Conservation (phyloP, 2,329 filamentous ascomycete species). For the Colletotrichum acutatum region DNA sequence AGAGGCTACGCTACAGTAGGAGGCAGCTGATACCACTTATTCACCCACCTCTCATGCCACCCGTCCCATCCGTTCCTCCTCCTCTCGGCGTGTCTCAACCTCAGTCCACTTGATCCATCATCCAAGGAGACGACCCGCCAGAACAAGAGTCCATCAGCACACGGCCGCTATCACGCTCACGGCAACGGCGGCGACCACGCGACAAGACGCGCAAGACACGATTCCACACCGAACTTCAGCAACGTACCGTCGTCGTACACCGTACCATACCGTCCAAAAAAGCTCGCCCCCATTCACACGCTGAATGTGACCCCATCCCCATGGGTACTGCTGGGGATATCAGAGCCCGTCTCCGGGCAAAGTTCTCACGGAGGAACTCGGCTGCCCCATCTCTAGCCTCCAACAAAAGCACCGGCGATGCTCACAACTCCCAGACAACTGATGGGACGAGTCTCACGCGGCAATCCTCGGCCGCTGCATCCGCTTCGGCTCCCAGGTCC, state of each 20-base stretch:
- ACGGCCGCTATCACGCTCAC: background rate
- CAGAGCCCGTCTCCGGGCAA: conserved; percentile 58
- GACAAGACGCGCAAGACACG: conserved; percentile 3
- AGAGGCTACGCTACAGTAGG: too few species aligned
- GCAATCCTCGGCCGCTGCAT: conserved; percentile 35
- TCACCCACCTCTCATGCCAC: conserved; percentile 12
- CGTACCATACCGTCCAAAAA: background rate
- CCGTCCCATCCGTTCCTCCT: background rate
- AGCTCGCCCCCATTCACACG: background rate
- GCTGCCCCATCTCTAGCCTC: conserved; percentile 49
- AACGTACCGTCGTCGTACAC: background rate
- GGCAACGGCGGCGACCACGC: background rate
- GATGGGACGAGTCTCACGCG: conserved; percentile 35
- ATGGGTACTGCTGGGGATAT: conserved; percentile 50
- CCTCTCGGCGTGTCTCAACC: conserved; percentile 12
- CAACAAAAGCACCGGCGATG: conserved; percentile 39
- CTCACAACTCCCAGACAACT: conserved; percentile 42
- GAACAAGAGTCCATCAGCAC: background rate
- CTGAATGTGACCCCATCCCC: conserved; percentile 1
- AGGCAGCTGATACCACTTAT: conserved; percentile 5
- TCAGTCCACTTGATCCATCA: conserved; percentile 8
- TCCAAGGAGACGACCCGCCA: background rate
- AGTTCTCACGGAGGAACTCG: conserved; percentile 56
- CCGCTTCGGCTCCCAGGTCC: conserved; percentile 11
- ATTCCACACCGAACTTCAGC: background rate